Evolutionary conservation across 164 flowering plant species (phyloP).

Genomic region (Kalanchoe fedtschenkoi): DNA sequence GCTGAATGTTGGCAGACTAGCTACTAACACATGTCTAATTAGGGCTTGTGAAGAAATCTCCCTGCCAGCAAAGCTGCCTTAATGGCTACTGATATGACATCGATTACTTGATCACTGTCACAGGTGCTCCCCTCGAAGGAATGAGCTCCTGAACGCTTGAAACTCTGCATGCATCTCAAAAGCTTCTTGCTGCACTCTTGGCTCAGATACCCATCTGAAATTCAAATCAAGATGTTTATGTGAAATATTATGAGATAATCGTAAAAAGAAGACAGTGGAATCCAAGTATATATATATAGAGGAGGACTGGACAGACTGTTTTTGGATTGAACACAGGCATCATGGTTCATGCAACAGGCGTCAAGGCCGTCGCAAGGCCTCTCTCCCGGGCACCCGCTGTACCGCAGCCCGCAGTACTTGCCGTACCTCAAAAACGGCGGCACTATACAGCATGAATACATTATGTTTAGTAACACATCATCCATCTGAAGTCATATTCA

Average conservation of each 20-base stretch:
- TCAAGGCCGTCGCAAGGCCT: slow-evolving; percentile 87
- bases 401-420: slow-evolving; percentile 84
- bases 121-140: slow-evolving; percentile 64
- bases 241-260: too few species aligned
- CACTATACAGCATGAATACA: slow-evolving; percentile 33
- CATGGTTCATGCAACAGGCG: slow-evolving; percentile 83
- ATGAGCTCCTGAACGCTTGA: slow-evolving; percentile 26
- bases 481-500: neutral
- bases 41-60: slow-evolving; percentile 45
- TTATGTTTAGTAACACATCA: neutral
- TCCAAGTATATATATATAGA: too few species aligned
- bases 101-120: slow-evolving; percentile 36
- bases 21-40: too few species aligned
- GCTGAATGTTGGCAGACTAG: too few species aligned
- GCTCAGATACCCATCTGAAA: slow-evolving; percentile 66
- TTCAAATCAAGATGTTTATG: neutral
- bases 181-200: slow-evolving; percentile 59
- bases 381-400: slow-evolving; percentile 95
- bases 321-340: slow-evolving; percentile 59
- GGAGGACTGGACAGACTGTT: slow-evolving; percentile 61
- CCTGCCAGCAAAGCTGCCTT: slow-evolving; percentile 77
- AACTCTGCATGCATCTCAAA: slow-evolving; percentile 42
- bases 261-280: too few species aligned
- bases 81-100: slow-evolving; percentile 49
- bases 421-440: slow-evolving; percentile 93